Evolutionary conservation across 768 basidiomycete genomes (phyloP), one percentile per base, ranked within the genome.

Genomic region (Amylocystis lapponica): DNA sequence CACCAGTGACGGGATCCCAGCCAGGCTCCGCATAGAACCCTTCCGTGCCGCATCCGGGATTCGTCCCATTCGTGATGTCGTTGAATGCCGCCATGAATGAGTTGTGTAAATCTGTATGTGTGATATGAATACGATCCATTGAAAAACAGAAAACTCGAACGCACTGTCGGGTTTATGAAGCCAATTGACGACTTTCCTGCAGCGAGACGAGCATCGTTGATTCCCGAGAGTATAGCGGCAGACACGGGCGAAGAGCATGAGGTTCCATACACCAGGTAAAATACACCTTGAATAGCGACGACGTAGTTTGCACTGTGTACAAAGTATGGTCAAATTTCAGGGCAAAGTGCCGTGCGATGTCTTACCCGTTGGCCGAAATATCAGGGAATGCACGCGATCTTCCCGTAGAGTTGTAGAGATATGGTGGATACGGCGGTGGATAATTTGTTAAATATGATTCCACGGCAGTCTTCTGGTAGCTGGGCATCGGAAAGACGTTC

Each of bases 221-320:
- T 58, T 46, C 85, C 71, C 5, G 82, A 69, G 10, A 85, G 64
- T 31, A 86, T 64, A 12, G 69, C 74, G 4, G 85, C 73, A 39
- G 86, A 79, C 1, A 79, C 67, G 1, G 84, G 85, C 10, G 78
- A 52, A 2, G 82, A 58, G 2, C 77, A 76, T 8, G 81, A 83
- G 1, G 86, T 87, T 26, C 86, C 85, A 1, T 64, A 71, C 35
- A 77, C 66, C 3, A 57, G 52, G 8, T 31, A 41, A 8, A 60
- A 61, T 33, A 41, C 46, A 11, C 62, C 61, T 22, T 62, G 45
- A 17, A 61, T 41, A 3, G 56, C 61, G 20, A 63, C 43, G 22
- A 58, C 56, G 47, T 60, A 64, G 48, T 63, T 63, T 12, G 57
- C 55, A 10, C 60, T 63, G 43, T 53, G 29, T 25, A 66, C 11